Base-by-base conservation (phyloP, 2,329 filamentous ascomycete genomes). In the Fusarium nelsonii region DNA sequence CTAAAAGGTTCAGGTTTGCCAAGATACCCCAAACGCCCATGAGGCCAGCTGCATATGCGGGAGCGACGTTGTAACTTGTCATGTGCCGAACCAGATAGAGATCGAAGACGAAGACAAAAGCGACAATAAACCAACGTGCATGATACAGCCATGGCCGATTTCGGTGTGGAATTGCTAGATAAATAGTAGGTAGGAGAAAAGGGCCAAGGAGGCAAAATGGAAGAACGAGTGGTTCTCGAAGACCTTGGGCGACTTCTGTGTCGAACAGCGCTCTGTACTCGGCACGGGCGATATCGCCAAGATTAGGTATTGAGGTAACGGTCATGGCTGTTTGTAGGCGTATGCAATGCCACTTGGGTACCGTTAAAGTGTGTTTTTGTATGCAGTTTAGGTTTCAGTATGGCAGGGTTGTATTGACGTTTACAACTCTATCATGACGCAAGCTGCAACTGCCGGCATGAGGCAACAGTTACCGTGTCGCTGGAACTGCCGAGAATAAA, bases 101-200 rank as follows among this genome's bases (percentile, higher is more conserved):
- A 68, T 88, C 83, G 63, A 85, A 83, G 18, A 70, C 73, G 32
- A 82, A 55, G 34, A 85, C 77, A 10, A 79, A 72, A 9, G 78
- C 80, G 56, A 86, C 76, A 20, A 90, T 80, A 14, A 82, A 76
- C 82, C 85, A 89, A 50, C 79, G 72, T 33, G 82, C 80, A 10
- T 72, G 78, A 68, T 86, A 86, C 12, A 88, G 69, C 83, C 84
- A 85, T 7, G 82, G 82, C 10, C 82, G 79, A 3, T 79, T 77
- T 33, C 76, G 79, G 70, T 90, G 87, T 2, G 87, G 86, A 62
- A 90, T 80, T 49, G 83, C 78, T 15, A 90, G 81, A 75, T 88
- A 91, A 5, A 87, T 65, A 1, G 83, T 75, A 0, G 86, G 85
- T 4, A 90, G 56, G 41, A 87, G 48, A 44, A 85, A 79, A 30